Conservation (phyloP, 306 rosid species). For the Acmispon strigosus region DNA sequence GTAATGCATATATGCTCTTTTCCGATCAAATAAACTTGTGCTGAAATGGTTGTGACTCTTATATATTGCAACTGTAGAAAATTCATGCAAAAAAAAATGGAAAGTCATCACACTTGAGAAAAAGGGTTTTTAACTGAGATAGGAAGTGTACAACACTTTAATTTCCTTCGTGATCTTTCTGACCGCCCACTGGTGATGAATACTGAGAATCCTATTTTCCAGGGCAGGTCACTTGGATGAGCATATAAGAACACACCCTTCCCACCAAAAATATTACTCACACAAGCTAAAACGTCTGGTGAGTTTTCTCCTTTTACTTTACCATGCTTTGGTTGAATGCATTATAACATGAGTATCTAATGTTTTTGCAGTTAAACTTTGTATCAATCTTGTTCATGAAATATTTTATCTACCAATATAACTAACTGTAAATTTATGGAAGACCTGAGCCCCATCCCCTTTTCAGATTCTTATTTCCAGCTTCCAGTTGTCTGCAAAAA, state of each 20-base stretch:
- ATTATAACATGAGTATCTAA: not conserved
- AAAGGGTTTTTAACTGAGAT: not conserved
- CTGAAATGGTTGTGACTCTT: not conserved
- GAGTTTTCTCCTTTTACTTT: slow-evolving; percentile 26
- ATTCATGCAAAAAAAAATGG: not conserved
- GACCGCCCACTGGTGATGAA: not conserved
- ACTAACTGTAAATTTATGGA: not conserved
- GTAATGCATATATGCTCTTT: not conserved
- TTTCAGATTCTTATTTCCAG: not conserved
- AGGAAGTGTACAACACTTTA: not conserved
- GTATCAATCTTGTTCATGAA: not conserved
- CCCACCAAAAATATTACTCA: slow-evolving; percentile 69
- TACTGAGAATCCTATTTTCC: slow-evolving; percentile 26
- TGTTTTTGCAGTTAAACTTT: not conserved
- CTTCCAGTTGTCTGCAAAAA: not conserved
- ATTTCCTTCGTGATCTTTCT: slow-evolving; percentile 11
- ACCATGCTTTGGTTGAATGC: not conserved
- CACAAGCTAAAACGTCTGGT: slow-evolving; percentile 83
- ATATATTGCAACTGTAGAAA: not conserved
- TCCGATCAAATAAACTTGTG: not conserved
- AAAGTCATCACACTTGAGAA: not conserved
- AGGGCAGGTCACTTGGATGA: slow-evolving; percentile 84
- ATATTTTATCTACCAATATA: not conserved
- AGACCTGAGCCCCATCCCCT: not conserved
- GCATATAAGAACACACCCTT: slow-evolving; percentile 57